These are phyloP conservation scores for Trebouxia sp. DNA, from an alignment of 139 green algal species.

Conservation along the genomic window DNA sequence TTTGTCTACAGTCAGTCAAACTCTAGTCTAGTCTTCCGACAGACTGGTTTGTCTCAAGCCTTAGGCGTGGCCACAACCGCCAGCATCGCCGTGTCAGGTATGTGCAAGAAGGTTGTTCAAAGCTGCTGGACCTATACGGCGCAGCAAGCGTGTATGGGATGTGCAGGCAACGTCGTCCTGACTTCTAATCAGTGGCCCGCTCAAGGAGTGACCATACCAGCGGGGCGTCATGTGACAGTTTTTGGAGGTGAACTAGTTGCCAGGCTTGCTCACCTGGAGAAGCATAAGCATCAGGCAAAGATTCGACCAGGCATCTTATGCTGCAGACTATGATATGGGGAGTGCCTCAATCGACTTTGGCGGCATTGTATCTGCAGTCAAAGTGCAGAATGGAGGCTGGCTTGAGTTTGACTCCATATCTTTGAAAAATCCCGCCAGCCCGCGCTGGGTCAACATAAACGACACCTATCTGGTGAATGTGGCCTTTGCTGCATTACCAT, in stretches of 20 bases:
- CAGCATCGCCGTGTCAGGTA: constrained; percentile 7
- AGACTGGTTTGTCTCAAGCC: neutral
- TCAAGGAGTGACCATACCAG: neutral
- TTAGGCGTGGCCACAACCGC: neutral
- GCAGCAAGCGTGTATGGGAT: no score
- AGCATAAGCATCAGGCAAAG: no score
- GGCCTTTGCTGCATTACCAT: constrained; percentile 5
- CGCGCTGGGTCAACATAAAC: neutral
- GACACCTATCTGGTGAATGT: constrained; percentile 5
- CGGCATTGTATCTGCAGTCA: constrained; percentile 12
- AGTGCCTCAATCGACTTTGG: neutral
- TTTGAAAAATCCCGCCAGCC: neutral
- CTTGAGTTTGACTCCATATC: neutral
- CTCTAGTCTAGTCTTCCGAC: neutral
- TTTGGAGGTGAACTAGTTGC: neutral
- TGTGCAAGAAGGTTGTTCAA: neutral
- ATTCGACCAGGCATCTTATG: neutral
- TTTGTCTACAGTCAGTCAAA: neutral
- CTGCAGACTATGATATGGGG: neutral
- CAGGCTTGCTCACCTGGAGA: no score
- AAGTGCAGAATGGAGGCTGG: neutral
- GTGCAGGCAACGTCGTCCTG: neutral
- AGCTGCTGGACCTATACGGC: no score
- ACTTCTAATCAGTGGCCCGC: neutral
- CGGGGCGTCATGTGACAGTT: neutral